These are phyloP conservation scores for Calocybe cyanea DNA, from an alignment of 768 basidiomycete species.

Conservation along the genomic window DNA sequence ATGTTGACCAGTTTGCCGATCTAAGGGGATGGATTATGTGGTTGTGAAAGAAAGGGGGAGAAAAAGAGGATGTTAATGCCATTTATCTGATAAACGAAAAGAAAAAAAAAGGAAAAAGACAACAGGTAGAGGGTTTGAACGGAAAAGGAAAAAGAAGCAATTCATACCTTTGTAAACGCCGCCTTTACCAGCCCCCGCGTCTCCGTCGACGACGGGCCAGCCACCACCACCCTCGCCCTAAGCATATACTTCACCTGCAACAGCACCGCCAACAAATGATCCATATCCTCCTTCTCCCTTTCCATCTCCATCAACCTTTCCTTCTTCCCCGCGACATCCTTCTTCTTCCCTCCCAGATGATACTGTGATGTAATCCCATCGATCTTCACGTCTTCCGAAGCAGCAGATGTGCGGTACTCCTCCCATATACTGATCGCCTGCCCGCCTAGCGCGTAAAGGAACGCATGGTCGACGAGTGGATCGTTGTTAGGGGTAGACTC, in stretches of 20 bases:
- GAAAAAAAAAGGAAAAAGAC: slow-evolving; percentile 12
- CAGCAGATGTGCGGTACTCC: slow-evolving; percentile 13
- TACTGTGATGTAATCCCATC: neutral
- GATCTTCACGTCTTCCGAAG: slow-evolving; percentile 1
- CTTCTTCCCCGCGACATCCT: slow-evolving; percentile 4
- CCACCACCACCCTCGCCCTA: neutral
- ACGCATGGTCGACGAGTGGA: slow-evolving; percentile 17
- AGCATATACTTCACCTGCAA: slow-evolving; percentile 45
- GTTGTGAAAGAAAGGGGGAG: neutral
- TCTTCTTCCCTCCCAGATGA: neutral
- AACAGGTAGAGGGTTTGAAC: neutral
- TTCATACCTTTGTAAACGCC: slow-evolving; percentile 39
- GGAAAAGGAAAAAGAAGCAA: neutral
- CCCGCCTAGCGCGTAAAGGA: slow-evolving; percentile 32
- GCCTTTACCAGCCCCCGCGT: slow-evolving; percentile 8
- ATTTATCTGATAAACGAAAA: neutral
- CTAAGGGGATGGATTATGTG: too few species aligned
- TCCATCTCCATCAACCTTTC: slow-evolving; percentile 5
- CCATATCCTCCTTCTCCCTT: slow-evolving; percentile 33
- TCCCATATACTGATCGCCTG: slow-evolving; percentile 39
- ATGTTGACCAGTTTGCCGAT: slow-evolving; percentile 68
- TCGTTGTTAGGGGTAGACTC: slow-evolving; percentile 7
- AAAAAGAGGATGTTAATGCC: neutral
- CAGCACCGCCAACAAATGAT: slow-evolving; percentile 57
- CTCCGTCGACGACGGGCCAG: slow-evolving; percentile 3